Conservation (phyloP, 2,329 filamentous ascomycete species). For the Leptodontidium sp. region DNA sequence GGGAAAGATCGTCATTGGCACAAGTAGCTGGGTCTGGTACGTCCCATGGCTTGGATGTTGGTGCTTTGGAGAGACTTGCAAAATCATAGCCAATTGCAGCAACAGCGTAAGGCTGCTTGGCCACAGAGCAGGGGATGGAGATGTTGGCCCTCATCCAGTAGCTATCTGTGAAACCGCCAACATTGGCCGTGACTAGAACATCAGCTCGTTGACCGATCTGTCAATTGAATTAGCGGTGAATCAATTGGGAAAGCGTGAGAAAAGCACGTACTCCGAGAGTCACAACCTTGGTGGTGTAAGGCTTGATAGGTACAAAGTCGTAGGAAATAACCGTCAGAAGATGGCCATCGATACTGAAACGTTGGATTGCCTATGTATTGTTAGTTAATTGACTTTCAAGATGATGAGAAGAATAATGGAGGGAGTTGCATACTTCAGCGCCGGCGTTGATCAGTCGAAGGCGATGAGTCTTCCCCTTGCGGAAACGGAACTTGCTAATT, state of each 20-base stretch:
- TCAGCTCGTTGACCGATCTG: slow-evolving; percentile 54
- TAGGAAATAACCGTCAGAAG: slow-evolving; percentile 72
- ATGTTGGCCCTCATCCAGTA: slow-evolving; percentile 69
- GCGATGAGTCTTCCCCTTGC: slow-evolving; percentile 52
- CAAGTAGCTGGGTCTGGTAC: slow-evolving; percentile 59
- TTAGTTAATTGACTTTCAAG: neutral
- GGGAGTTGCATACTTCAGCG: slow-evolving; percentile 44
- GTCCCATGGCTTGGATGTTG: slow-evolving; percentile 12
- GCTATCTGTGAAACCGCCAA: slow-evolving; percentile 52
- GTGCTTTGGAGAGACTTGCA: slow-evolving; percentile 11
- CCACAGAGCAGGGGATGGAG: slow-evolving; percentile 53
- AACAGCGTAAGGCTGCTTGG: slow-evolving; percentile 58
- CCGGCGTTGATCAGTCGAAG: slow-evolving; percentile 57
- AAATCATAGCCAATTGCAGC: slow-evolving; percentile 58
- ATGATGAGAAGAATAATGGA: neutral
- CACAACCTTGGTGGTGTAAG: slow-evolving; percentile 67
- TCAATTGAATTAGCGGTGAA: slow-evolving; percentile 3
- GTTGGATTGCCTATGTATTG: slow-evolving; percentile 49
- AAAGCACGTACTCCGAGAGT: slow-evolving; percentile 55
- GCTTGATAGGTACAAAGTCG: slow-evolving; percentile 64
- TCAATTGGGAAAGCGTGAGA: too few relatives aligned
- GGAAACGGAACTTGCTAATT: slow-evolving; percentile 48
- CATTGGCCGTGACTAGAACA: slow-evolving; percentile 57
- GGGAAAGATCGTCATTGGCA: slow-evolving; percentile 55
- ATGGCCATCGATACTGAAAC: slow-evolving; percentile 56